Conservation (phyloP, 495 filamentous ascomycete genomes). For the Talaromyces borbonicus region DNA sequence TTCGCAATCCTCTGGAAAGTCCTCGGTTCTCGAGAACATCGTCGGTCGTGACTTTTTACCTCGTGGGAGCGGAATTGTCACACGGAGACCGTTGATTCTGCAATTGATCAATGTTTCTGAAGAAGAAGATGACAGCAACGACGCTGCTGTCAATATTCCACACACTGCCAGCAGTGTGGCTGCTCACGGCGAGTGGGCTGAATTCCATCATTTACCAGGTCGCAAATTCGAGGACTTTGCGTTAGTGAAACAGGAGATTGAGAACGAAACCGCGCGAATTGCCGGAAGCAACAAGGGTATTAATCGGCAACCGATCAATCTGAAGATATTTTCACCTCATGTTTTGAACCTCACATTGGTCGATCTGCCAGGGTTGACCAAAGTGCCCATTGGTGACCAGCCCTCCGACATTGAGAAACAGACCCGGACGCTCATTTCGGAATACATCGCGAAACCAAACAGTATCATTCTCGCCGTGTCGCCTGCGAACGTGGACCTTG, state of each 20-base stretch:
- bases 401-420: constrained; percentile 98
- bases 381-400: constrained; percentile 97
- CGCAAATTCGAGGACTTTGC: constrained; percentile 86
- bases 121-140: constrained; percentile 54
- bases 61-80: constrained; percentile 94
- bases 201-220: constrained; percentile 90
- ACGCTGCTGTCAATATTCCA: constrained; percentile 53
- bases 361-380: constrained; percentile 91
- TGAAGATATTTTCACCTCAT: constrained; percentile 97
- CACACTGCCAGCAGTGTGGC: constrained; percentile 62
- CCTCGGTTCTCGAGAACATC: constrained; percentile 98
- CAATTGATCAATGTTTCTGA: constrained; percentile 96
- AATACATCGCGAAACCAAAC: constrained; percentile 99
- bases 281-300: constrained; percentile 98
- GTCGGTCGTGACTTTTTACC: constrained; percentile 96
- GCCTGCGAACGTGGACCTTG: constrained; percentile 94
- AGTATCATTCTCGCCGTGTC: constrained; percentile 96
- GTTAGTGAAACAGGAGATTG: constrained; percentile 92
- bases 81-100: constrained; percentile 83
- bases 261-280: constrained; percentile 90
- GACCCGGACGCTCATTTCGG: constrained; percentile 89
- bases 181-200: constrained; percentile 80
- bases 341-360: constrained; percentile 95
- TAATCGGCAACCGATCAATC: constrained; percentile 92
- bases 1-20: constrained; percentile 97